These are phyloP conservation scores for Quercus phellos DNA, from an alignment of 331 rosid genomes.

Conservation along the genomic window DNA sequence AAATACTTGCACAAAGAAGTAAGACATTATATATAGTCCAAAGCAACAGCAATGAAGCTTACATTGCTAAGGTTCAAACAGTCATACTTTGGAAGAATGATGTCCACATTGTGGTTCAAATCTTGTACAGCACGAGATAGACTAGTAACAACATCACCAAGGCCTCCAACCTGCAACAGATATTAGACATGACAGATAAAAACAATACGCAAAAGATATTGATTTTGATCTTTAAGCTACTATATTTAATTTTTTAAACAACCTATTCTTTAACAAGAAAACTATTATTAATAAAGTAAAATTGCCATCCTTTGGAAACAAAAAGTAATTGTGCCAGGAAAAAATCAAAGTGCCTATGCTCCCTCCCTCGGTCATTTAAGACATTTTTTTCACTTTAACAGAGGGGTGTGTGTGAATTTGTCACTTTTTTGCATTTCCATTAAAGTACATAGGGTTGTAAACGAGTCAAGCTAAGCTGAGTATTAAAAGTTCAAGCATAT, in stretches of 20 bases:
- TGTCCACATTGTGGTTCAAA: constrained; percentile 65
- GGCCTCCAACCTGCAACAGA: constrained; percentile 82
- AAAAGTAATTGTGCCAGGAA: background rate
- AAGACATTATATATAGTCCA: constrained; percentile 3
- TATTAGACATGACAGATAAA: constrained; percentile 14
- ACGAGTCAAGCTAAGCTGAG: too few relatives aligned
- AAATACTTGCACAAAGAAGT: background rate
- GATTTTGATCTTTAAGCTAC: background rate
- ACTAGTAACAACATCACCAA: constrained; percentile 87
- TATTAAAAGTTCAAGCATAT: too few relatives aligned
- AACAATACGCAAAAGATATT: background rate
- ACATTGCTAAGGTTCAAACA: constrained; percentile 70
- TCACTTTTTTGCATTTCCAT: background rate
- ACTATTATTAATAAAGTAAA: background rate
- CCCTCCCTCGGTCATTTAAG: background rate
- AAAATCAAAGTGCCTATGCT: background rate
- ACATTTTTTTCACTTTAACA: background rate
- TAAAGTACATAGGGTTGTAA: background rate
- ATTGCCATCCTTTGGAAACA: background rate
- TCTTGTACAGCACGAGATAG: constrained; percentile 81
- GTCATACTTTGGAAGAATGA: constrained; percentile 82
- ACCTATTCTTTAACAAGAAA: background rate
- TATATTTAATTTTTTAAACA: background rate
- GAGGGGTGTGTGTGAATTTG: background rate
- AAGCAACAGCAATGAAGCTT: constrained; percentile 40